Percentiles rank a stretch among this genome's conserved stretches.
phyloP scores from a whole-genome alignment of 495 filamentous ascomycete species.

The Penicillium silybi region DNA sequence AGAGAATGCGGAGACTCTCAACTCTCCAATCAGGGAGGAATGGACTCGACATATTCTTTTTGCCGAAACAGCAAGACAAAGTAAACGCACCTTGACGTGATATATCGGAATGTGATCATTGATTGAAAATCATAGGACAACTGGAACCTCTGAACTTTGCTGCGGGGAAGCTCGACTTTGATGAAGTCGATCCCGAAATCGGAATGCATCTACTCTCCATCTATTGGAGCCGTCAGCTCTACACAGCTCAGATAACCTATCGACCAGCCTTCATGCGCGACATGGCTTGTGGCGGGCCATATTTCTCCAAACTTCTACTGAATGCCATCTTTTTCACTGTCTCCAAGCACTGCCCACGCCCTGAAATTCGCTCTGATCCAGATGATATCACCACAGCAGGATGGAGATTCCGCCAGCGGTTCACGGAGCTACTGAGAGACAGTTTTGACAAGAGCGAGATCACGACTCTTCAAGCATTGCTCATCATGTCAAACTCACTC shows the following conservation, averaged over 20 bases:
- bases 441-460: slow-evolving; percentile 40
- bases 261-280: slow-evolving; percentile 32
- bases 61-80: slow-evolving; percentile 27
- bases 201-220: slow-evolving; percentile 38
- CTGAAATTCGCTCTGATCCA: slow-evolving; percentile 31
- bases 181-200: slow-evolving; percentile 35
- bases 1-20: background rate
- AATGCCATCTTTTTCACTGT: slow-evolving; percentile 45
- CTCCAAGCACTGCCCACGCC: slow-evolving; percentile 32
- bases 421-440: slow-evolving; percentile 36
- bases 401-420: slow-evolving; percentile 33
- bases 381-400: slow-evolving; percentile 33
- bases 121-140: slow-evolving; percentile 17
- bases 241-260: slow-evolving; percentile 30
- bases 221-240: slow-evolving; percentile 39
- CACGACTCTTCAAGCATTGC: slow-evolving; percentile 43
- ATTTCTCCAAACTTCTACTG: slow-evolving; percentile 43
- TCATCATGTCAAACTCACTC: slow-evolving; percentile 38
- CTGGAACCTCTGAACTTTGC: slow-evolving; percentile 27
- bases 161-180: slow-evolving; percentile 33
- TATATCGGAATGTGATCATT: background rate
- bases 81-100: slow-evolving; percentile 5
- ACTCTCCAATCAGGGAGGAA: slow-evolving; percentile 11
- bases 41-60: slow-evolving; percentile 22
- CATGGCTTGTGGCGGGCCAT: slow-evolving; percentile 38